These are phyloP conservation scores for Mycena leptocephala DNA, from an alignment of 768 basidiomycete genomes.

Conservation along the genomic window DNA sequence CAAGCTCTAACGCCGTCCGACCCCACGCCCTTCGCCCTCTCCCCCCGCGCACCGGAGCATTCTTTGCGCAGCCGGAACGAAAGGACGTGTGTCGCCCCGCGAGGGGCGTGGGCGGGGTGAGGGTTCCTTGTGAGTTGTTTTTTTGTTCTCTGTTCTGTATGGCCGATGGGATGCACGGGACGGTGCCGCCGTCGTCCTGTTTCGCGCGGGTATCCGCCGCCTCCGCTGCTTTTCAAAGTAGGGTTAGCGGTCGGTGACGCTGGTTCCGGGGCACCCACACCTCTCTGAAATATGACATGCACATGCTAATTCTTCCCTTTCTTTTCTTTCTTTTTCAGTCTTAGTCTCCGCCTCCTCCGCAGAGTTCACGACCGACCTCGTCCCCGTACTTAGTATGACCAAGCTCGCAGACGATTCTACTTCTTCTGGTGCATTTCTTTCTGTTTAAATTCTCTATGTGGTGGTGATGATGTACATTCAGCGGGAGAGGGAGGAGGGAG, in stretches of 20 bases:
- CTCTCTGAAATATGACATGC: too few species aligned
- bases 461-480: too few species aligned
- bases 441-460: too few species aligned
- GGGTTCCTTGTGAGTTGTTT: conserved; percentile 22
- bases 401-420: conserved; percentile 22
- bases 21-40: conserved; percentile 21
- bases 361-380: conserved; percentile 40
- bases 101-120: not conserved
- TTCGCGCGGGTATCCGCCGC: too few species aligned
- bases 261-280: too few species aligned
- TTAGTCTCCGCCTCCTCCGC: conserved; percentile 32
- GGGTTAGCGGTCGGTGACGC: too few species aligned
- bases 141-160: not conserved
- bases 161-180: too few species aligned
- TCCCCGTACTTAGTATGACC: conserved; percentile 35
- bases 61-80: conserved; percentile 12
- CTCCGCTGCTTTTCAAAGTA: too few species aligned
- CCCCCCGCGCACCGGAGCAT: conserved; percentile 17
- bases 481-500: not conserved
- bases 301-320: not conserved
- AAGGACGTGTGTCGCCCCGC: not conserved
- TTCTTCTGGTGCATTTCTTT: too few species aligned
- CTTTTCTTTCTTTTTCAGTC: conserved; percentile 5
- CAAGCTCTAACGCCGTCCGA: not conserved
- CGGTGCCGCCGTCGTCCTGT: too few species aligned